Evolutionary conservation across 345 rosid genomes (phyloP), one percentile per base, ranked within the genome.

Genomic region (Streptanthus diversifolius): DNA sequence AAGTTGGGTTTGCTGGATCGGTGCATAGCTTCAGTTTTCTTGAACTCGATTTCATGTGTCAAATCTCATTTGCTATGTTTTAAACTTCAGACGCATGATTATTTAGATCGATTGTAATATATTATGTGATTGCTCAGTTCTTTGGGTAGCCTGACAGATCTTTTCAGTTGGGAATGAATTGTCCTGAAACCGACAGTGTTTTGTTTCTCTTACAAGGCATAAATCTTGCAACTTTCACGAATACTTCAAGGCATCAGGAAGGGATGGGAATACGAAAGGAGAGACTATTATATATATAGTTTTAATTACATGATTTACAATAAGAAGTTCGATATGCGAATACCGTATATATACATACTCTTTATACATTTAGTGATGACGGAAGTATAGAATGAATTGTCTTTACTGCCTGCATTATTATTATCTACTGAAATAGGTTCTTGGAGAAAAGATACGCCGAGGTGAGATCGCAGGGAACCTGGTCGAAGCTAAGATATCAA

Each of bases 391-490:
- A 19, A 18, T 58, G 61, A 49, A 17, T 41, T 44, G 43, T 51
- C 8, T 60, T n/a, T 40, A 22, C 40, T 66, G 25, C 14, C 8
- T 71, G 39, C 37, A 2, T 39, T 29, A 5, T 37, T 14, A 6
- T 77, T 53, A 80, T 75, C 80, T 77, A 41, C 66, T 81, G 68
- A 83, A 82, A 56, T 78, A 73, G 40, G 76, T 84, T 40, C 79
- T 80, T 9, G 88, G 79, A 0, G 92, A 90, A 76, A 92, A 84
- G 67, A 92, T 85, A 56, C 86, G 80, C 8, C 88, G 81, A 0
- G 96, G 92, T 3, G 96, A 85, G 81, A 78, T 85, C 3, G 85
- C 88, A 45, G 59, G 71, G n/a, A 75, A 66, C 67, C 86, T 78
- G 1, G 90, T 90, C 0, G 91, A 88, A 70, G 90, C 82, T 40